Evolutionary conservation across 1,284 basidiomycete species (phyloP), one percentile per base, ranked within the genome.

Genomic region (Xanthoconium separans): DNA sequence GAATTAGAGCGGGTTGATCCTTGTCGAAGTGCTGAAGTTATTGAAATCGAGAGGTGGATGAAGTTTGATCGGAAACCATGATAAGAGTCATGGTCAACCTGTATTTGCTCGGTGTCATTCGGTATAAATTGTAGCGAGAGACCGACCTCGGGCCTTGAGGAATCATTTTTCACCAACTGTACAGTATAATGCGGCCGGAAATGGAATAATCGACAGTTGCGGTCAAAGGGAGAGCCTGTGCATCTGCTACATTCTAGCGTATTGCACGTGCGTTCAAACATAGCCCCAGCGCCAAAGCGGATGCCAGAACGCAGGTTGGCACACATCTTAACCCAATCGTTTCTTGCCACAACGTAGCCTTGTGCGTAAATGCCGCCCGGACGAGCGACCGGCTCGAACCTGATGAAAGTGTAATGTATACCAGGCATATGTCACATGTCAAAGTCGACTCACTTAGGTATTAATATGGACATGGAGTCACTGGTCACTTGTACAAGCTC

Each of bases 31-130:
- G 83, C 86, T 6, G 92, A 92, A 36, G 83, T 83, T 56, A 98
- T 77, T 0, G 95, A 98, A 44, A 96, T 79, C 0, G 94, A 95
- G 51, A 97, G 82, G 73, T 99, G 96, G 55, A 98, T 87, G 69
- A 93, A 97, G 71, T 98, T 89, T 9, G 95, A 97, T 33, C 96
- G 85, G 74, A 98, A 98, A 2, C 84, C 90, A 55, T 83, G 83
- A 70, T 85, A 98, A 0, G 95, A 95, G 73, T 99, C 95, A 37
- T 78, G 71, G 22, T 65, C 57, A 27, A 71, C 74, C 85, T 85
- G 55, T 18, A 29, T 47, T 53, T 11, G 16, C 42, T 52, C 49
- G 53, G 55, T 27, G 43, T 15, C 6, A 30, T 30, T 49, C 10
- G 11, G 43, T 36, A 11, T 42, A 22, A 50, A 20, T 41, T 33